These are phyloP conservation scores for Penicillium sp. DNA, from an alignment of 2,329 filamentous ascomycete genomes.

Conservation along the genomic window DNA sequence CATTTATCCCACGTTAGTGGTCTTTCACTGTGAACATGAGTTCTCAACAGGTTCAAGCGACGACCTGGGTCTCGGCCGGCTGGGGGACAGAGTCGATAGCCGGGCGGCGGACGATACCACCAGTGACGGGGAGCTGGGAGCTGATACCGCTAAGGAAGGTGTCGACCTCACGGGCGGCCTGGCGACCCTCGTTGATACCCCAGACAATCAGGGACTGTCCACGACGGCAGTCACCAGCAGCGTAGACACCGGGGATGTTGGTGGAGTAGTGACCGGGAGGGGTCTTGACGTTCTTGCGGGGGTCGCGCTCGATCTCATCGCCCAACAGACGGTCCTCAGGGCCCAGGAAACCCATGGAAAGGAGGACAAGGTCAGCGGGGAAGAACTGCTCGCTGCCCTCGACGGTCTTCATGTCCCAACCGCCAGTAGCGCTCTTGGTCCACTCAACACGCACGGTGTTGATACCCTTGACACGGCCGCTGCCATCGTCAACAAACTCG, in stretches of 20 bases:
- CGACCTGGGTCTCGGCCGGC: conserved; percentile 29
- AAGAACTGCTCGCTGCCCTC: conserved; percentile 94
- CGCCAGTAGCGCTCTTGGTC: conserved; percentile 84
- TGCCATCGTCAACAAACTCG: conserved; percentile 89
- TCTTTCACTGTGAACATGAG: neutral
- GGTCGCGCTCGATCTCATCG: conserved; percentile 86
- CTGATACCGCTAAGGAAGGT: conserved; percentile 75
- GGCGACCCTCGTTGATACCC: conserved; percentile 96
- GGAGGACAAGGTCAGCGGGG: conserved; percentile 88
- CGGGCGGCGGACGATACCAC: conserved; percentile 85
- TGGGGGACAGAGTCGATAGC: conserved; percentile 52
- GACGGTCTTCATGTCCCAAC: conserved; percentile 98
- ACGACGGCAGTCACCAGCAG: conserved; percentile 90
- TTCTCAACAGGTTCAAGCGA: conserved; percentile 28
- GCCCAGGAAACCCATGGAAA: conserved; percentile 97
- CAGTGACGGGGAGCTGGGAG: conserved; percentile 82
- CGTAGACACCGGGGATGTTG: conserved; percentile 85
- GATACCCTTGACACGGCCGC: conserved; percentile 88
- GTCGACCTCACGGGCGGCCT: conserved; percentile 90
- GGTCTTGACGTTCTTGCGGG: conserved; percentile 95
- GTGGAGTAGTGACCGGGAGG: conserved; percentile 83
- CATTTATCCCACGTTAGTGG: conserved; percentile 10
- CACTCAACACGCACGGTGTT: conserved; percentile 95
- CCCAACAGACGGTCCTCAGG: conserved; percentile 87
- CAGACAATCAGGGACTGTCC: conserved; percentile 96